Evolutionary conservation across 768 basidiomycete genomes (phyloP).

Genomic region (Ramaria rubella): DNA sequence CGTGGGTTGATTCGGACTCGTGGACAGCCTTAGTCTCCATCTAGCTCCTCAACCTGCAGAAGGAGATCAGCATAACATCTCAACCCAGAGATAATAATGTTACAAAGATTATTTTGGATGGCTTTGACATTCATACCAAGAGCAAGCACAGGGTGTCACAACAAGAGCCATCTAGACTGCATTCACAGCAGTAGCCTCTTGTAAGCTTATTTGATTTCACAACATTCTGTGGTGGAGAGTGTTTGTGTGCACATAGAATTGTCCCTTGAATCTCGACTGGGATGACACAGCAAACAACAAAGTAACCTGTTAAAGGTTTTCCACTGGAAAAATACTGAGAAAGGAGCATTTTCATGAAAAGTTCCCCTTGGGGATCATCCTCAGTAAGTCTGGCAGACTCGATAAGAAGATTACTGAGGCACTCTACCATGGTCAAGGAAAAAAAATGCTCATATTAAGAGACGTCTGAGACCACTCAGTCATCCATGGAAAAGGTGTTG

Average conservation of each 20-base stretch:
- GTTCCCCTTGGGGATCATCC: slow-evolving; percentile 43
- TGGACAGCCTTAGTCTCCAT: too few species aligned
- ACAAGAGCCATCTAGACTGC: slow-evolving; percentile 70
- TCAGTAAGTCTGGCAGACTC: slow-evolving; percentile 55
- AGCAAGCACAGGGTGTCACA: slow-evolving; percentile 41
- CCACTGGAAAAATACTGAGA: slow-evolving; percentile 69
- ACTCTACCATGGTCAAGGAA: slow-evolving; percentile 61
- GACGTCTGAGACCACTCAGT: slow-evolving; percentile 58
- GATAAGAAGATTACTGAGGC: slow-evolving; percentile 60
- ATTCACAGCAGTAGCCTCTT: slow-evolving; percentile 78
- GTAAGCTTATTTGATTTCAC: slow-evolving; percentile 21
- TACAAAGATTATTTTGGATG: slow-evolving; percentile 37
- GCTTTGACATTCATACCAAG: slow-evolving; percentile 31
- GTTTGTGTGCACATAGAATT: slow-evolving; percentile 66
- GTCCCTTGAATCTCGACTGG: slow-evolving; percentile 88
- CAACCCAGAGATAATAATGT: slow-evolving; percentile 54
- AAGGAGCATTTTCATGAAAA: slow-evolving; percentile 62
- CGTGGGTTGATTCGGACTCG: too few species aligned
- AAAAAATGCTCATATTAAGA: slow-evolving; percentile 48
- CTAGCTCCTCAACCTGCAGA: slow-evolving; percentile 76
- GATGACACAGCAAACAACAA: slow-evolving; percentile 82
- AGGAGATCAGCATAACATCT: slow-evolving; percentile 74
- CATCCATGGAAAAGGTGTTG: slow-evolving; percentile 71
- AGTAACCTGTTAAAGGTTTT: slow-evolving; percentile 79
- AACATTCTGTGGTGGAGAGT: slow-evolving; percentile 34